A percentile compares a stretch with the other conserved stretches of the same genome.
Evolutionary conservation across 345 rosid genomes (phyloP).

Genomic region (Eucalyptus polyanthemos): DNA sequence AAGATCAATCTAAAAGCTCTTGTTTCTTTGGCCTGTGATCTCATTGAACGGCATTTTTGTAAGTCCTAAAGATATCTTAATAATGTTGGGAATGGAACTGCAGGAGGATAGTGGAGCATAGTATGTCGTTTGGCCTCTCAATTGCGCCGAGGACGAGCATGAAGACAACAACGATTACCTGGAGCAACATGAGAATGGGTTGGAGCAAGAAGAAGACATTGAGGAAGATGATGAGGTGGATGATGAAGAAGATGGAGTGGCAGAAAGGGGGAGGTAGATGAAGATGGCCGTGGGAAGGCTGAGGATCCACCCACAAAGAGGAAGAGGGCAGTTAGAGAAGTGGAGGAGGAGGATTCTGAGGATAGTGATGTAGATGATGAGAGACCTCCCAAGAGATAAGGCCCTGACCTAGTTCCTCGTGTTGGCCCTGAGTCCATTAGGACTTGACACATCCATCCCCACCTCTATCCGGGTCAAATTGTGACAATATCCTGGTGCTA

Average conservation of each 20-base stretch:
- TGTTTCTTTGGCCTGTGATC: background rate
- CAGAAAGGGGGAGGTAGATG: conserved; percentile 37
- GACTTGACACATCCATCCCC: background rate
- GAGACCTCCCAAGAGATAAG: background rate
- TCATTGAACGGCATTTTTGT: background rate
- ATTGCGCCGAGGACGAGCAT: conserved; percentile 55
- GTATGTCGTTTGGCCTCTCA: conserved; percentile 57
- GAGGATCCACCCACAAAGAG: background rate
- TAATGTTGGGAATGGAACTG: background rate
- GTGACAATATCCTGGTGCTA: background rate
- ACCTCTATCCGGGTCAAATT: background rate
- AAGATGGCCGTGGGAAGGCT: conserved; percentile 21
- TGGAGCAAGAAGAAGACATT: conserved; percentile 32
- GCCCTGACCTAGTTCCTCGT: background rate
- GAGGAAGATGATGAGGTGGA: conserved; percentile 26
- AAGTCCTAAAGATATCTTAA: background rate
- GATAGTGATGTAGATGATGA: background rate
- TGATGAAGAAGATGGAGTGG: conserved; percentile 19
- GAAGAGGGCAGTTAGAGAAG: background rate
- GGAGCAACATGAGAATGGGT: conserved; percentile 57
- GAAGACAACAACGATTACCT: conserved; percentile 55
- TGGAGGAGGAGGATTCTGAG: background rate
- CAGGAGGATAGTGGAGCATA: conserved; percentile 69
- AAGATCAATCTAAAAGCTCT: background rate
- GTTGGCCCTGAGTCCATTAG: background rate